Evolutionary conservation across 2,329 filamentous ascomycete genomes (phyloP).

Genomic region (Talaromyces rugulosus): DNA sequence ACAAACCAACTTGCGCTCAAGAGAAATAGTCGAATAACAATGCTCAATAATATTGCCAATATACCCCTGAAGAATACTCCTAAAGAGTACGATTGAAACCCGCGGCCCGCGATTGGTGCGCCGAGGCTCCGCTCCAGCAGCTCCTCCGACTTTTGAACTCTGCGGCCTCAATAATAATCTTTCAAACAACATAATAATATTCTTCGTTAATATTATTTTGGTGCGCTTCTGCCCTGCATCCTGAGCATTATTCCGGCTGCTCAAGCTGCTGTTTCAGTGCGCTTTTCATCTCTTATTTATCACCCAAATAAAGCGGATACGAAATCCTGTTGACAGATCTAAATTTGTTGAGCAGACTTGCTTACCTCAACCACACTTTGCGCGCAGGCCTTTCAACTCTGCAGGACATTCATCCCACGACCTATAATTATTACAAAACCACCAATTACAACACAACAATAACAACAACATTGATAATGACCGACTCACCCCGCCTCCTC

Average conservation of each 20-base stretch:
- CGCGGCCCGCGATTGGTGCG: background rate
- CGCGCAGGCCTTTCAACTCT: background rate
- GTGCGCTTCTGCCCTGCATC: background rate
- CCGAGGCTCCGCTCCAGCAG: background rate
- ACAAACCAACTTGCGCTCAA: no score
- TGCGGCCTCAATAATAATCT: background rate
- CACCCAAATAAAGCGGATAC: background rate
- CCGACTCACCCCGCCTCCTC: conserved; percentile 51
- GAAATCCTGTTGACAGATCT: background rate
- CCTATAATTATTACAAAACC: background rate
- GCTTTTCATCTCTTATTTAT: background rate
- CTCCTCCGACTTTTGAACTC: background rate
- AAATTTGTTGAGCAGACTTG: background rate
- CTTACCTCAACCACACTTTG: background rate
- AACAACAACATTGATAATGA: conserved; percentile 19
- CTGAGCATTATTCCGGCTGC: background rate
- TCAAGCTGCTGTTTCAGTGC: background rate
- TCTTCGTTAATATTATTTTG: background rate
- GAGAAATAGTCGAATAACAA: background rate
- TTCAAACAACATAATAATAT: no score
- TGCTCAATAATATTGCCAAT: background rate
- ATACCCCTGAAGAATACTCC: background rate
- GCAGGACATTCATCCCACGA: background rate
- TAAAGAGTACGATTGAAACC: background rate
- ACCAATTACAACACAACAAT: background rate